These are phyloP conservation scores for Zelopaecilomyces penicillatus DNA, from an alignment of 2,329 filamentous ascomycete genomes.

Conservation along the genomic window DNA sequence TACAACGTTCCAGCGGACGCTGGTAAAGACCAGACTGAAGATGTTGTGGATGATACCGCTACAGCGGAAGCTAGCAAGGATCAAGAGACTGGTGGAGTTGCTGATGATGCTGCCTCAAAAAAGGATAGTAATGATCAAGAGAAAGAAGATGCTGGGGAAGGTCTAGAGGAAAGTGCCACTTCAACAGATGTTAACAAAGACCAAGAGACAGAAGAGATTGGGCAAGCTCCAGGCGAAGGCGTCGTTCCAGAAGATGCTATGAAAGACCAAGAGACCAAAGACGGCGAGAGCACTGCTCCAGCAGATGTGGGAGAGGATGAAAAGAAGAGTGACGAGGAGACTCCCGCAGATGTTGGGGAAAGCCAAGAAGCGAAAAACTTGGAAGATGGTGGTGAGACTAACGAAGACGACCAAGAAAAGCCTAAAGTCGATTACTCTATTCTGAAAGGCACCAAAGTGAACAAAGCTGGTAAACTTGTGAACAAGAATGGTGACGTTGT, in stretches of 20 bases:
- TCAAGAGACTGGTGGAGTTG: neutral
- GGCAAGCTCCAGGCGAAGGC: too few species aligned
- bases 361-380: neutral
- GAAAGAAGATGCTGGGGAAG: neutral
- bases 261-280: neutral
- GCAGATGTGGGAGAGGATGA: conserved; percentile 3
- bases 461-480: conserved; percentile 51
- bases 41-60: neutral
- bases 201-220: neutral
- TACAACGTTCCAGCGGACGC: too few species aligned
- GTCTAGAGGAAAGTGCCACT: neutral
- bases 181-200: neutral
- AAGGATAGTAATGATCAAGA: conserved; percentile 2
- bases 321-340: conserved; percentile 1
- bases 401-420: conserved; percentile 15
- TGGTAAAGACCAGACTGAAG: too few species aligned
- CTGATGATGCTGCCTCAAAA: neutral
- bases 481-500: conserved; percentile 45
- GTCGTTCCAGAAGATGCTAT: neutral
- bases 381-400: conserved; percentile 7
- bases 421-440: conserved; percentile 35
- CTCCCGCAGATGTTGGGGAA: neutral
- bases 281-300: neutral
- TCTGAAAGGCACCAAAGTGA: conserved; percentile 47
- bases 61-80: neutral